Conservation (phyloP, 768 basidiomycete genomes). For the Tulasnella sp. region DNA sequence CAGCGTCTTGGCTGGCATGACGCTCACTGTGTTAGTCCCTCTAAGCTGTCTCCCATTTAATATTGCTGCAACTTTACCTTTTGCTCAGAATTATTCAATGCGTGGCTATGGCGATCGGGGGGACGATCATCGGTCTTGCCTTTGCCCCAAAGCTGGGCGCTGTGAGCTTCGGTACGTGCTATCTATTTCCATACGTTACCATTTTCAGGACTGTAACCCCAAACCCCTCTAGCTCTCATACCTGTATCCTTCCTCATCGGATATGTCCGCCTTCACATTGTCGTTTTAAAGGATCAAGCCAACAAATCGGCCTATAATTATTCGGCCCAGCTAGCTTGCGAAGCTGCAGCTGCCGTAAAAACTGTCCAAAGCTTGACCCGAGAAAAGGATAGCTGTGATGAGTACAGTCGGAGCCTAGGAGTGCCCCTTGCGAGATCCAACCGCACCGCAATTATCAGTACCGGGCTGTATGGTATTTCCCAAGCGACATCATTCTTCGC, state of each 20-base stretch:
- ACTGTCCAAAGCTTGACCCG: conserved; percentile 87
- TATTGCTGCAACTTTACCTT: background rate
- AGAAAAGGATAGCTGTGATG: conserved; percentile 71
- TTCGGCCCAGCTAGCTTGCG: conserved; percentile 86
- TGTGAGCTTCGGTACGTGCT: conserved; percentile 65
- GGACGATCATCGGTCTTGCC: conserved; percentile 64
- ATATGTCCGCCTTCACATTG: conserved; percentile 82
- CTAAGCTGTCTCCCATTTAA: background rate
- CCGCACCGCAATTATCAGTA: conserved; percentile 59
- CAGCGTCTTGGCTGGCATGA: conserved; percentile 79
- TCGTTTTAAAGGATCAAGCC: conserved; percentile 79
- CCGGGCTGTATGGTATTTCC: conserved; percentile 64
- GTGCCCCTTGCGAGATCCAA: conserved; percentile 65
- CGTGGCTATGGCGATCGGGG: conserved; percentile 62
- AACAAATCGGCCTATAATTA: conserved; percentile 76
- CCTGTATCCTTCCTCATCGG: conserved; percentile 68
- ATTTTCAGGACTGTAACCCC: background rate
- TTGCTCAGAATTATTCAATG: conserved; percentile 68
- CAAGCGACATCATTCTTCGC: conserved; percentile 75
- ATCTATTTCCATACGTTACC: background rate
- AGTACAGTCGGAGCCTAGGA: conserved; percentile 69
- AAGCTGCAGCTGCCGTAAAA: conserved; percentile 83
- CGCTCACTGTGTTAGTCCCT: conserved; percentile 58
- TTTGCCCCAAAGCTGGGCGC: conserved; percentile 80
- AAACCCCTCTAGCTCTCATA: conserved; percentile 51